These are phyloP conservation scores for Nannochloropsis gaditana DNA, from an alignment of 108 stramenopile genomes.

Conservation along the genomic window DNA sequence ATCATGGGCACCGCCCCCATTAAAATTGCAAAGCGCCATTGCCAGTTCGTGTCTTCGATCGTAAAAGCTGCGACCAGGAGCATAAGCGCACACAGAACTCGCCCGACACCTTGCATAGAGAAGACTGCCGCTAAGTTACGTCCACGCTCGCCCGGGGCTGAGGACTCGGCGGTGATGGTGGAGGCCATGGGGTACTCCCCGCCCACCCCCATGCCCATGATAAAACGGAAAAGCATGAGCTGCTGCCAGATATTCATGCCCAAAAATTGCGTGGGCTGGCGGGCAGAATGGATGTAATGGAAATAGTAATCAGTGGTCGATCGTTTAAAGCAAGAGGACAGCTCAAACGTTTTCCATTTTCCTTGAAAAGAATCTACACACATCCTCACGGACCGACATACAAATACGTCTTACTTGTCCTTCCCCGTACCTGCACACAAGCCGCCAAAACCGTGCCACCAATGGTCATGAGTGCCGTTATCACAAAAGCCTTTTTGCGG, in stretches of 20 bases:
- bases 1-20: conserved; percentile 29
- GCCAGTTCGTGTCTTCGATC: not conserved
- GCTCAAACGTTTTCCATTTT: too few relatives aligned
- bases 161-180: conserved; percentile 40
- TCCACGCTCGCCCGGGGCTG: conserved; percentile 28
- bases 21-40: conserved; percentile 34
- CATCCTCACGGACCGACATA: too few relatives aligned
- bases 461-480: not conserved
- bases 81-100: conserved; percentile 23
- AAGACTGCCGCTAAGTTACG: conserved; percentile 49
- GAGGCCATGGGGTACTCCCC: conserved; percentile 61
- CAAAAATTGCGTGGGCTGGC: not conserved
- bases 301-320: too few relatives aligned
- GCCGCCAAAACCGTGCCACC: not conserved
- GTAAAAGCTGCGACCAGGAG: not conserved
- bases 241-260: conserved; percentile 38
- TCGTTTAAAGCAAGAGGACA: too few relatives aligned
- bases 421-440: not conserved
- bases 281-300: not conserved
- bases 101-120: conserved; percentile 58
- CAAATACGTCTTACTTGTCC: not conserved
- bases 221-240: conserved; percentile 46
- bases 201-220: conserved; percentile 57
- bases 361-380: too few relatives aligned
- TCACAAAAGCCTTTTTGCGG: not conserved